Conservation (phyloP, 2,329 filamentous ascomycete species). For the Aspergillus hortae region DNA sequence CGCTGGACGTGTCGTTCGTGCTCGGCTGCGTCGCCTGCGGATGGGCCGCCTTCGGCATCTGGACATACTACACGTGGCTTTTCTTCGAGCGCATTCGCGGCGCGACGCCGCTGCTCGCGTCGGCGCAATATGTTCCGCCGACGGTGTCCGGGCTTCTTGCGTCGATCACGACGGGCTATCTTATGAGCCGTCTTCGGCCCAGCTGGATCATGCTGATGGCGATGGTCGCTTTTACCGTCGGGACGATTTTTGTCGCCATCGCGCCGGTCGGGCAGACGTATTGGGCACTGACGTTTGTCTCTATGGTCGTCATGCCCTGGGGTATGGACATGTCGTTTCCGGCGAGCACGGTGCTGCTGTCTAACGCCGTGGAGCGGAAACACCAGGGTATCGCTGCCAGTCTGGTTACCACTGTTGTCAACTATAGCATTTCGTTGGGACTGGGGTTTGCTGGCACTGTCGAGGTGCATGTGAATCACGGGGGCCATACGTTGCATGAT, state of each 20-base stretch:
- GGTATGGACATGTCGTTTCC: conserved; percentile 68
- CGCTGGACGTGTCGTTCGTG: conserved; percentile 29
- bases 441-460: conserved; percentile 65
- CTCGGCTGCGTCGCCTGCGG: conserved; percentile 40
- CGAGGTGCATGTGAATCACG: conserved; percentile 47
- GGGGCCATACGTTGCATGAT: conserved; percentile 31
- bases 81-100: conserved; percentile 24
- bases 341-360: conserved; percentile 58
- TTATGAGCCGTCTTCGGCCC: conserved; percentile 17
- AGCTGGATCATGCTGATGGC: conserved; percentile 20
- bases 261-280: conserved; percentile 57
- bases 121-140: conserved; percentile 29
- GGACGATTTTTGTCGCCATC: conserved; percentile 40
- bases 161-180: conserved; percentile 23
- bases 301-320: conserved; percentile 56
- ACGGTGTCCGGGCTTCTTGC: conserved; percentile 28
- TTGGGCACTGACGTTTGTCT: conserved; percentile 62
- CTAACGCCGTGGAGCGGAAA: conserved; percentile 46
- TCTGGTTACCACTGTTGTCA: conserved; percentile 62
- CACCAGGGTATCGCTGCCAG: conserved; percentile 53
- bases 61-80: conserved; percentile 40
- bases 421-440: conserved; percentile 65
- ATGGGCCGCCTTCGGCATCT: conserved; percentile 41
- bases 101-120: conserved; percentile 23
- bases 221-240: conserved; percentile 40